These are phyloP conservation scores for Omphalotus olearius DNA, from an alignment of 1,284 basidiomycete species.

Conservation along the genomic window DNA sequence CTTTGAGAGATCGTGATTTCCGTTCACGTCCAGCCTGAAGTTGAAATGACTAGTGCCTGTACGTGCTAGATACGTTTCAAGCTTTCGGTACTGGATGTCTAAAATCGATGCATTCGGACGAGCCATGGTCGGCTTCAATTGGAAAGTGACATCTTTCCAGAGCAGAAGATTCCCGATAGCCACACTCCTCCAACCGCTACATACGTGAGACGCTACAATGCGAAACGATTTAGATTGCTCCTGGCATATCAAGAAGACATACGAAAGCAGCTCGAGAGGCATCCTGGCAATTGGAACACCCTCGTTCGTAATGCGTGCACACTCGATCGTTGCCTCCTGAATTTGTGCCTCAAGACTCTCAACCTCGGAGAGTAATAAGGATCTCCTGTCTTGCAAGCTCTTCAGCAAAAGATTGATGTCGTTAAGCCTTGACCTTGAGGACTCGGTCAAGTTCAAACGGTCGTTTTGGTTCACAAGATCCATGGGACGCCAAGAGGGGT, in stretches of 20 bases:
- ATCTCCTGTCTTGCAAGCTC: slow-evolving; percentile 20
- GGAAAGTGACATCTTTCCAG: slow-evolving; percentile 34
- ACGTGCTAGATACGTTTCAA: slow-evolving; percentile 9
- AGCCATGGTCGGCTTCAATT: slow-evolving; percentile 19
- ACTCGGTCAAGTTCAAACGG: too few relatives aligned
- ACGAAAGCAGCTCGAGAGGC: slow-evolving; percentile 34
- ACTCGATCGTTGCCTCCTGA: slow-evolving; percentile 21
- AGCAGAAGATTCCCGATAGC: slow-evolving; percentile 32
- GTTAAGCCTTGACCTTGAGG: too few relatives aligned
- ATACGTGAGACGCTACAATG: slow-evolving; percentile 34
- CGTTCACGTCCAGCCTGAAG: slow-evolving; percentile 1
- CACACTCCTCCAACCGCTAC: slow-evolving; percentile 32
- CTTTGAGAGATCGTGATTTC: slow-evolving; percentile 5
- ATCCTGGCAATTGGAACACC: slow-evolving; percentile 28
- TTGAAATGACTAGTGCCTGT: slow-evolving; percentile 7
- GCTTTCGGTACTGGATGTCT: background rate
- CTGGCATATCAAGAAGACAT: slow-evolving; percentile 32
- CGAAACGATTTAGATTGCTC: slow-evolving; percentile 25
- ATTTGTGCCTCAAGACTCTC: slow-evolving; percentile 27
- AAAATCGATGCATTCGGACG: background rate
- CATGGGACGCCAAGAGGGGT: too few relatives aligned
- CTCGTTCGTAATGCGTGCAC: slow-evolving; percentile 30
- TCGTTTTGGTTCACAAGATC: too few relatives aligned
- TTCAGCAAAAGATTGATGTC: slow-evolving; percentile 1
- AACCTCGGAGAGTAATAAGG: slow-evolving; percentile 26